Evolutionary conservation across 257 asterid species (phyloP), one percentile per base, ranked within the genome.

Genomic region (Nicotiana tabacum): DNA sequence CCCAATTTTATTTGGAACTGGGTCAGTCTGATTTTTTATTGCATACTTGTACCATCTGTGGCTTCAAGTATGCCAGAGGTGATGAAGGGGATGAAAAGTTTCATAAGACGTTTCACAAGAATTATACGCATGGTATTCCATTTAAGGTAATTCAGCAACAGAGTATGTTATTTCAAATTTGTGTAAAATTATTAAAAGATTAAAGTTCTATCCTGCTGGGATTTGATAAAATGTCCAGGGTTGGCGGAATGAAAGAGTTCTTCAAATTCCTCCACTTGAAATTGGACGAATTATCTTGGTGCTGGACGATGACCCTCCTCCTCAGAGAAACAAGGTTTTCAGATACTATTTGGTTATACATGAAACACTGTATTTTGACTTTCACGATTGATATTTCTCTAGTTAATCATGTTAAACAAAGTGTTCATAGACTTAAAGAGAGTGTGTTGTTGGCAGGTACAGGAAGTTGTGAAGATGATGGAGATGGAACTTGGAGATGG

Each of bases 401-500:
- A 48, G 64, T 29, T 81, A 65, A 5, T 80, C 58, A 39, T 62
- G 17, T 10, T 68, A 39, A 37, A 9, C 77, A 70, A 21, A 29
- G 27, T 8, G 48, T 65, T 65, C 12, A 39, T 5, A 43, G 74
- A 65, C 21, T 80, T n/a, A 29, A 55, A 84, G 3, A 27, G 32
- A 7, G 13, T 4, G 11, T 21, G 39, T 48, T 37, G 29, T 80
- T 77, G 78, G 61, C 89, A 95, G 97, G 91, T 95, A 83, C 90
- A 83, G 72, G 93, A 92, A 48, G 94, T 90, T 87, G 90, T 95
- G 78, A 85, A 88, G 57, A 84, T 92, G 89, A 91, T 95, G 97
- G 99, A 90, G 84, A 88, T 85, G 87, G 97, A 93, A 83, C 97
- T 93, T 84, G 97, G 97, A 56, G 98, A 91, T 62, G 97, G 96